Conservation (phyloP, 257 asterid species). For the Scutellaria barbata region DNA sequence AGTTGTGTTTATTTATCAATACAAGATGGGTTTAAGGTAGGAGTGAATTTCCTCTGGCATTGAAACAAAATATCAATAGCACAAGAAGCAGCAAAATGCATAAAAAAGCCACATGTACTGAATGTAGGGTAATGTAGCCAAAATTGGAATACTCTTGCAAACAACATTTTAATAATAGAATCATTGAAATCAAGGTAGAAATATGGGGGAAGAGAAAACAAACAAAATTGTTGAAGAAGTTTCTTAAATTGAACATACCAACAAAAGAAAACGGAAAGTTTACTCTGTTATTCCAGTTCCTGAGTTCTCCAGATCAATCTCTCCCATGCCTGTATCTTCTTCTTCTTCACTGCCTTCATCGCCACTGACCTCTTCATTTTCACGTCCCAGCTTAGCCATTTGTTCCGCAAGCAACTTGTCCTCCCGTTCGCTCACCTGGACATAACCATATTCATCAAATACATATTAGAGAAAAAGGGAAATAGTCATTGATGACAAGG, state of each 20-base stretch:
- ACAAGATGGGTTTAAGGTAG: no score
- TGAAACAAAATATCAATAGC: neutral
- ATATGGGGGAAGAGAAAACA: neutral
- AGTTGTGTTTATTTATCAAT: no score
- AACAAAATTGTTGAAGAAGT: slow-evolving; percentile 25
- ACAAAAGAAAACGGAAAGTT: slow-evolving; percentile 6
- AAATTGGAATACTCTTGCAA: no score
- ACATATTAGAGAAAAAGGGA: neutral
- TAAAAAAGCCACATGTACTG: neutral
- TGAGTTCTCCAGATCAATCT: slow-evolving; percentile 67
- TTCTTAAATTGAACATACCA: neutral
- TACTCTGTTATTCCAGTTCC: slow-evolving; percentile 49
- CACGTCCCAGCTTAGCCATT: slow-evolving; percentile 68
- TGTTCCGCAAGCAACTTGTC: slow-evolving; percentile 84
- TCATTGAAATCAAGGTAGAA: neutral
- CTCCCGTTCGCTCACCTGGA: slow-evolving; percentile 96
- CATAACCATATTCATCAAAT: slow-evolving; percentile 27
- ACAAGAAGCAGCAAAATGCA: slow-evolving; percentile 1
- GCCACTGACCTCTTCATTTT: slow-evolving; percentile 85
- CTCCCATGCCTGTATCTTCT: slow-evolving; percentile 99
- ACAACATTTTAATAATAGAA: no score
- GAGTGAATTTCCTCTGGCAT: neutral
- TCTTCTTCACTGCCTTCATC: slow-evolving; percentile 94
- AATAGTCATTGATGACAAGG: neutral
- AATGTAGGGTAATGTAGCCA: no score